Evolutionary conservation across 2,329 filamentous ascomycete genomes (phyloP), one percentile per base, ranked within the genome.

Genomic region (Aureobasidium sp.): DNA sequence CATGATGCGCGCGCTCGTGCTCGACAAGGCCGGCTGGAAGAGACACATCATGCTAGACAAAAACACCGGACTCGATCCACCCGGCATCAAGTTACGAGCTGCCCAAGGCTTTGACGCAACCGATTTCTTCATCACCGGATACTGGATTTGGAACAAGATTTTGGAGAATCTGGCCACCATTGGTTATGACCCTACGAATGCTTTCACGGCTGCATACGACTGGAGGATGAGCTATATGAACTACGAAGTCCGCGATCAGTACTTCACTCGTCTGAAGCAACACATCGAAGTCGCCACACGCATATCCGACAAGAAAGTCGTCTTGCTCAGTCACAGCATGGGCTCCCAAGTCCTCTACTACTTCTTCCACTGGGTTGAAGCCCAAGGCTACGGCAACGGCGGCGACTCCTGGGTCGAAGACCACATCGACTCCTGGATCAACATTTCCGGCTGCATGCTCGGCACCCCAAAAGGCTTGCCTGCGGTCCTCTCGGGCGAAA

Each of bases 141-240:
- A 98, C 71, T 98, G 93, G 93, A 97, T 98, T 56, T 96, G 90
- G 90, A 96, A 88, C 72, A 97, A 97, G 71, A 96, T 98, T 56
- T 77, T 98, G 45, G 93, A 98, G 71, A 98, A 98, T 64, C 75
- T 98, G 48, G 93, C 93, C 0, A 93, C 90, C 0, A 86, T 98
- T 55, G 93, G 93, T 12, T 98, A 98, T 67, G 93, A 98, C 65
- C 91, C 93, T 79, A 81, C 78, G 2, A 84, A 84, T 62, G 81
- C 81, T 0, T 84, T 83, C 59, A 82, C 81, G 0, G 81, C 81
- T 1, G 79, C 81, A 1, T 85, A 98, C 66, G 93, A 98, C 71
- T 98, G 93, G 93, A 83, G 93, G 21, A 74, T 98, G 54, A 88
- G 88, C 0, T 98, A 95, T 65, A 75, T 79, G 55, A 96, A 97